These are phyloP conservation scores for Cercis canadensis DNA, from an alignment of 306 rosid genomes.

Conservation along the genomic window DNA sequence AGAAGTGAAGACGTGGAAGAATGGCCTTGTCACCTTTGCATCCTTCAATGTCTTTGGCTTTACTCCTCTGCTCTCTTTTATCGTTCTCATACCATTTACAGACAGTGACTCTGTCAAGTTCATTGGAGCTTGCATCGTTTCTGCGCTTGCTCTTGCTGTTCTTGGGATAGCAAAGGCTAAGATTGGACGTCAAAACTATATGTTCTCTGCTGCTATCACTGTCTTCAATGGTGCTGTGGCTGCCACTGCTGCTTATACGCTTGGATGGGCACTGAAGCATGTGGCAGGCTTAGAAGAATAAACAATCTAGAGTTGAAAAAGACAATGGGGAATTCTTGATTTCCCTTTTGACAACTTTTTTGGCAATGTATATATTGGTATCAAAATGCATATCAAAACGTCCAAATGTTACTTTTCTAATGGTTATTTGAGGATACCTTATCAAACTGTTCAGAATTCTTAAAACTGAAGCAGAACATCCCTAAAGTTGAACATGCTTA, in stretches of 20 bases:
- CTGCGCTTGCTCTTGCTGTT: slow-evolving; percentile 54
- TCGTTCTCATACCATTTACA: slow-evolving; percentile 66
- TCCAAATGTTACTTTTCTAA: too few species aligned
- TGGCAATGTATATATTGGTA: neutral
- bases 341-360: neutral
- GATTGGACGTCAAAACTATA: slow-evolving; percentile 48
- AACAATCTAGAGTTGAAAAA: slow-evolving; percentile 14
- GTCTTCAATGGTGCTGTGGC: slow-evolving; percentile 56
- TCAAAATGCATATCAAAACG: too few species aligned
- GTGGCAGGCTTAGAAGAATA: slow-evolving; percentile 45
- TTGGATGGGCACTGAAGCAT: slow-evolving; percentile 59
- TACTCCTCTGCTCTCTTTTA: slow-evolving; percentile 58
- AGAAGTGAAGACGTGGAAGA: slow-evolving; percentile 69
- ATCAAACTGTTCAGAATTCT: too few species aligned
- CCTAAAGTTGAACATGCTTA: too few species aligned
- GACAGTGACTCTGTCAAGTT: slow-evolving; percentile 51
- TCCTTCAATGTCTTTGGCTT: slow-evolving; percentile 62
- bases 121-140: slow-evolving; percentile 56
- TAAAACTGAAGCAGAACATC: too few species aligned
- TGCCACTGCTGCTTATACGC: slow-evolving; percentile 56
- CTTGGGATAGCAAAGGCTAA: slow-evolving; percentile 66
- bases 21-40: slow-evolving; percentile 54
- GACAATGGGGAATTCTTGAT: slow-evolving; percentile 11
- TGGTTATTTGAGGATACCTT: too few species aligned
- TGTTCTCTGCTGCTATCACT: slow-evolving; percentile 46